A percentile compares a stretch with the other conserved stretches of the same genome.
These are phyloP conservation scores for Novymonas esmeraldas DNA, from an alignment of 208 protist species.

Conservation along the genomic window DNA sequence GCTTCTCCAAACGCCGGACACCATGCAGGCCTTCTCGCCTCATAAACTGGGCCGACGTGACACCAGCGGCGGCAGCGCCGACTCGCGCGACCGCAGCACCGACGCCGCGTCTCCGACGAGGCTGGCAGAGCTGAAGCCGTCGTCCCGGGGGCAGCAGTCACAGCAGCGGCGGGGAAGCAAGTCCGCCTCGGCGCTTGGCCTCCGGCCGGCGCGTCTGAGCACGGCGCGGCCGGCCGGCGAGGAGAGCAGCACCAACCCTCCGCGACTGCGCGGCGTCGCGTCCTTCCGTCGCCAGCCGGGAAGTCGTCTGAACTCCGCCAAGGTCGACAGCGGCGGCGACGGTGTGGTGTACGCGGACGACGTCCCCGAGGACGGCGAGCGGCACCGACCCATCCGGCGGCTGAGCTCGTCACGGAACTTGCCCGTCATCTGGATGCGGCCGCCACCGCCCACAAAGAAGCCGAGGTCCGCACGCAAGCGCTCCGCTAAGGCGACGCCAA, in stretches of 20 bases:
- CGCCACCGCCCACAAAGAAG: not conserved
- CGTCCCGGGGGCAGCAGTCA: too few relatives aligned
- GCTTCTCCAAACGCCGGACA: constrained; percentile 2
- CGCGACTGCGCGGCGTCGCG: not conserved
- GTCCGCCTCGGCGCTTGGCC: not conserved
- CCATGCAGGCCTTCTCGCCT: constrained; percentile 1
- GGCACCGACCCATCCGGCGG: constrained; percentile 1
- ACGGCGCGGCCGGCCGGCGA: not conserved
- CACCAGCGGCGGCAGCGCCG: not conserved
- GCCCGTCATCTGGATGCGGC: constrained; percentile 1
- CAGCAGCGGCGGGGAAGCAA: not conserved
- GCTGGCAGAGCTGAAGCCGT: too few relatives aligned
- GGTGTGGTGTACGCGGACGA: not conserved
- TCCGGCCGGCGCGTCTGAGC: not conserved
- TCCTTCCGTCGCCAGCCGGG: not conserved
- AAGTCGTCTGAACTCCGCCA: not conserved
- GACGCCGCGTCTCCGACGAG: not conserved
- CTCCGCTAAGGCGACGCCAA: not conserved
- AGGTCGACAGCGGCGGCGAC: not conserved
- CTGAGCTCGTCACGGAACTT: constrained; percentile 5
- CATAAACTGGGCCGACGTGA: not conserved
- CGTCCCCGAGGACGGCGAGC: not conserved
- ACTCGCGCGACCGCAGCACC: not conserved
- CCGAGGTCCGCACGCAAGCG: not conserved
- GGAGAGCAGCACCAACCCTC: not conserved